Evolutionary conservation across 2,329 filamentous ascomycete species (phyloP).

Genomic region (Diaporthe velutina): DNA sequence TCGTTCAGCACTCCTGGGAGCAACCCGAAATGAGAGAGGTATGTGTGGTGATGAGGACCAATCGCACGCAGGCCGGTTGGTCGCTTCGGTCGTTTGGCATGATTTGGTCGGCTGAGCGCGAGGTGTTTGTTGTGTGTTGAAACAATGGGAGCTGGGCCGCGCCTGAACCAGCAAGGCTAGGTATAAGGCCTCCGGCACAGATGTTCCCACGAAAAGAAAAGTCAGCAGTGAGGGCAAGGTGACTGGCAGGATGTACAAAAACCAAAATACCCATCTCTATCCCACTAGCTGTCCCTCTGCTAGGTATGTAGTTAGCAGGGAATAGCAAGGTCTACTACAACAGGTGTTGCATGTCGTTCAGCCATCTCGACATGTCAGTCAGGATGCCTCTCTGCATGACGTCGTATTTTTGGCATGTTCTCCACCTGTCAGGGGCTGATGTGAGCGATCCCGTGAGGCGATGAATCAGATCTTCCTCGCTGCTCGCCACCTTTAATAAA

Average conservation of each 20-base stretch:
- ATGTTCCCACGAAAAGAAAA: neutral
- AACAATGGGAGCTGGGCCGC: constrained; percentile 4
- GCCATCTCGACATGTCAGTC: neutral
- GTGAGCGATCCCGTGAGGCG: neutral
- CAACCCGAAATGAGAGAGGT: constrained; percentile 22
- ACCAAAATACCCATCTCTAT: constrained; percentile 37
- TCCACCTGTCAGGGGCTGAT: constrained; percentile 19
- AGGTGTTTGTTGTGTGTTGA: neutral
- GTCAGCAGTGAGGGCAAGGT: neutral
- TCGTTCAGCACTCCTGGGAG: constrained; percentile 38
- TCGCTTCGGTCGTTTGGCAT: neutral
- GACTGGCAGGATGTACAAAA: constrained; percentile 23
- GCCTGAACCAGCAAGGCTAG: neutral
- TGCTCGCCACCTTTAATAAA: neutral
- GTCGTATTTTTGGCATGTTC: neutral
- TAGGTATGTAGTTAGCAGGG: neutral
- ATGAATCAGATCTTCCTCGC: neutral
- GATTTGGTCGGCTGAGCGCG: neutral
- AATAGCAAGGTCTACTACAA: neutral
- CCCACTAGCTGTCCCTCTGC: neutral
- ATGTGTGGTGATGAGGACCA: neutral
- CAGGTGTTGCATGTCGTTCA: neutral
- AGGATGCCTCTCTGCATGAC: neutral
- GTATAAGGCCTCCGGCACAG: neutral
- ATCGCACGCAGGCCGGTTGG: neutral